Conservation (phyloP, 116 monocot genomes). For the Papilionanthe hybrid region DNA sequence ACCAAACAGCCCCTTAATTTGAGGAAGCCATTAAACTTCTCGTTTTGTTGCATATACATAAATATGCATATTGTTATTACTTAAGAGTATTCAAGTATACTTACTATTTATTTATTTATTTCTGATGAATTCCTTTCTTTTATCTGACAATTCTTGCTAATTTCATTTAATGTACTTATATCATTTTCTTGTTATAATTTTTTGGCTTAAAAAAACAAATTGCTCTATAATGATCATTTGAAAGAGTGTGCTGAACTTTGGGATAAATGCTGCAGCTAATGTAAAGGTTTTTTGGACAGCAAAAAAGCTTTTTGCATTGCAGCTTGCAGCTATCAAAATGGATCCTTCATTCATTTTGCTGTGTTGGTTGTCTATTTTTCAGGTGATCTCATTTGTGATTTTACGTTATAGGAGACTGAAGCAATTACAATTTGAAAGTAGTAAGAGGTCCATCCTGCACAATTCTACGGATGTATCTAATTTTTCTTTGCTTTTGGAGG, state of each 20-base stretch:
- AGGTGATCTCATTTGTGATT: constrained; percentile 70
- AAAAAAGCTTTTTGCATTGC: background rate
- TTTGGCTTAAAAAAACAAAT: too few relatives aligned
- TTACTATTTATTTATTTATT: too few relatives aligned
- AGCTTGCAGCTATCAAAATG: background rate
- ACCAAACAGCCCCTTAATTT: too few relatives aligned
- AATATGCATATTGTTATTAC: too few relatives aligned
- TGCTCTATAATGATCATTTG: too few relatives aligned
- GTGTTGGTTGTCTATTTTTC: constrained; percentile 6
- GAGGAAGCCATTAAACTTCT: too few relatives aligned
- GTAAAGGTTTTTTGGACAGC: background rate
- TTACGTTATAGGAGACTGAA: constrained; percentile 68
- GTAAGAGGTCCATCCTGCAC: constrained; percentile 10
- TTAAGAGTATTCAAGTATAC: too few relatives aligned
- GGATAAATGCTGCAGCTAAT: background rate
- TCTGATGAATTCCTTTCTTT: too few relatives aligned
- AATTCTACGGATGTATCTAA: constrained; percentile 19
- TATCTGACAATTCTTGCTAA: too few relatives aligned
- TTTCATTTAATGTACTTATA: too few relatives aligned
- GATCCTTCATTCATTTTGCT: constrained; percentile 7
- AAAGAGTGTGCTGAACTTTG: background rate
- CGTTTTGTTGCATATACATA: too few relatives aligned
- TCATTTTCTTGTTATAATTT: too few relatives aligned
- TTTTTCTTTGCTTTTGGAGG: constrained; percentile 67
- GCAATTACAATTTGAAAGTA: constrained; percentile 18